These are phyloP conservation scores for Alloteropsis angusta DNA, from an alignment of 202 grass and related monocot genomes.

Conservation along the genomic window DNA sequence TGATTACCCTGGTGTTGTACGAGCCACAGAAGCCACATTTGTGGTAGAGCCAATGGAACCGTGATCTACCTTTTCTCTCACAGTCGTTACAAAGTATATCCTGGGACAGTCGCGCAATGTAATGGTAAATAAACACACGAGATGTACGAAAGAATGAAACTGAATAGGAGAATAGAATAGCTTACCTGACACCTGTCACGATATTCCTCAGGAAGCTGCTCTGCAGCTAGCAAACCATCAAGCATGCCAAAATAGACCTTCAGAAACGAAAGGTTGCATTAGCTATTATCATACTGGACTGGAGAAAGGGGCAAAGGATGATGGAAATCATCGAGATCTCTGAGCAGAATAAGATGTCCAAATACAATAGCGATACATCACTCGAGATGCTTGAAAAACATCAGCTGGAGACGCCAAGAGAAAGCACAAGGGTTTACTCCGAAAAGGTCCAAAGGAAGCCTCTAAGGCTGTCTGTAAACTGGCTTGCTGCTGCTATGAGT, in stretches of 20 bases:
- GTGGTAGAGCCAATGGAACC: slow-evolving; percentile 92
- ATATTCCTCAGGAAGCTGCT: slow-evolving; percentile 83
- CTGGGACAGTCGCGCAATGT: slow-evolving; percentile 18
- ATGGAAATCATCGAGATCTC: not conserved
- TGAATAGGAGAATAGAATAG: not conserved
- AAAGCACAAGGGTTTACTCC: not conserved
- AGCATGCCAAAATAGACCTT: slow-evolving; percentile 99
- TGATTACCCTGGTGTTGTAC: slow-evolving; percentile 91
- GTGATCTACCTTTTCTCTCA: slow-evolving; percentile 55
- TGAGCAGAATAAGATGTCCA: not conserved
- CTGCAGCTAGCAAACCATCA: slow-evolving; percentile 73
- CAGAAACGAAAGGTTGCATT: slow-evolving; percentile 1
- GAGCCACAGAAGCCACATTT: slow-evolving; percentile 77
- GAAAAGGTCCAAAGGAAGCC: not conserved
- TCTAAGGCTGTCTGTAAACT: not conserved
- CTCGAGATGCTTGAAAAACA: not conserved
- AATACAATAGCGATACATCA: not conserved
- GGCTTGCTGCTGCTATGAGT: not conserved
- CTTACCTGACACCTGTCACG: slow-evolving; percentile 62
- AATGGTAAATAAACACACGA: not conserved
- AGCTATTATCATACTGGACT: not conserved
- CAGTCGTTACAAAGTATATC: slow-evolving; percentile 96
- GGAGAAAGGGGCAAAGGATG: not conserved
- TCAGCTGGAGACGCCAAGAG: not conserved
- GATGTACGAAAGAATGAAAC: not conserved